Evolutionary conservation across 345 rosid species (phyloP), one percentile per base, ranked within the genome.

Genomic region (Trapa bicornis): DNA sequence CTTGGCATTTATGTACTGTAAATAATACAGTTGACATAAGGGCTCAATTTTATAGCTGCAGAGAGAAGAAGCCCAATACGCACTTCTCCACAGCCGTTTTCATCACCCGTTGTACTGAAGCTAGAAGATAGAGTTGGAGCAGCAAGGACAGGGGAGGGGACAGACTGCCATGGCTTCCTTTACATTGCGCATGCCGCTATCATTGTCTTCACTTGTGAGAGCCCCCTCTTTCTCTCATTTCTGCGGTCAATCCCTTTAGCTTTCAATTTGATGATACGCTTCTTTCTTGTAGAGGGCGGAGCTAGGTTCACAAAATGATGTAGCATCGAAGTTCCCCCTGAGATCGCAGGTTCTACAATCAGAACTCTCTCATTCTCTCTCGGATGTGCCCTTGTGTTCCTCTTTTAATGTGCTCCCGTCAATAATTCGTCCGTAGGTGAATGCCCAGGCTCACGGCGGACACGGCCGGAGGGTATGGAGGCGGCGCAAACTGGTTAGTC

Each of bases 401-500:
- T 5, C 38, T 6, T 17, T 36, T 14, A 7, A 16, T 37, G 45
- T 62, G 1, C 29, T 11, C 65, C 17, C 11, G 65, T 7, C 33
- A 61, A 61, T 35, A 50, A 50, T 50, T 38, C 32, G 22, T 54
- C 37, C 61, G 36, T 73, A 87, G 90, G 78, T 81, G 37, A 70
- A 65, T 50, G 76, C 82, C 42, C 79, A 80, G 74, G 67, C 76
- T 62, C 67, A 75, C 61, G 75, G 77, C 39, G 79, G 83, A 36
- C 61, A 79, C 37, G 84, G 85, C 11, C 85, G 88, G 37, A 86
- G 83, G 47, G 76, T 84, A 13, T 87, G 93, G 96, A 89, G 96
- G 36, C 77, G 97, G 50, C 84, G 96, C 69, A 79, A 77, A 76
- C 75, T 91, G 91, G 97, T 91, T 71, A 58, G 63, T 58, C 1